phyloP scores from a whole-genome alignment of 495 filamentous ascomycete species.

The Aspergillus bertholletiae region DNA sequence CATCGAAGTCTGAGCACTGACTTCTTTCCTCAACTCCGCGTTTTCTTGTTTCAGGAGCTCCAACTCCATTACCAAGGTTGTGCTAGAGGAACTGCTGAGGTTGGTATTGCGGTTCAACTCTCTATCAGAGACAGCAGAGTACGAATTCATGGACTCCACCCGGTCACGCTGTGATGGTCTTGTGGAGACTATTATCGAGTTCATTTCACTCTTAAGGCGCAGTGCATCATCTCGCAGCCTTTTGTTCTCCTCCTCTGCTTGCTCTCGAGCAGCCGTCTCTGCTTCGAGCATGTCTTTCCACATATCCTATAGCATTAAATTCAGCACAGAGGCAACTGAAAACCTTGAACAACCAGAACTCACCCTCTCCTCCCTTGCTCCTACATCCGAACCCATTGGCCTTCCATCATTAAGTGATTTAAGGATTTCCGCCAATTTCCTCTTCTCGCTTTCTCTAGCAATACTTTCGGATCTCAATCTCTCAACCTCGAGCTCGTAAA shows the following conservation, averaged over 20 bases:
- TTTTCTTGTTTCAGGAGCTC: conserved; percentile 88
- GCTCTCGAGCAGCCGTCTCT: conserved; percentile 84
- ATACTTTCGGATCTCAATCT: conserved; percentile 72
- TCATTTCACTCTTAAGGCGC: conserved; percentile 65
- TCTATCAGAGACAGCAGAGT: conserved; percentile 57
- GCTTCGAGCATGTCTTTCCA: conserved; percentile 95
- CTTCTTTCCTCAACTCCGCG: conserved; percentile 83
- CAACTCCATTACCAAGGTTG: conserved; percentile 66
- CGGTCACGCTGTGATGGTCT: conserved; percentile 51
- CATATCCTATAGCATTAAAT: conserved; percentile 54
- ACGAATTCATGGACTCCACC: conserved; percentile 54
- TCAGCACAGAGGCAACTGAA: conserved; percentile 1
- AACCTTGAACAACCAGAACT: conserved; percentile 17
- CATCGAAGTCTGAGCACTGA: conserved; percentile 96
- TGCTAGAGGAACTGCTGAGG: conserved; percentile 51
- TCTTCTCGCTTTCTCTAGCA: conserved; percentile 73
- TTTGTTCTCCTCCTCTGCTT: conserved; percentile 83
- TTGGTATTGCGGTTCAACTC: conserved; percentile 54
- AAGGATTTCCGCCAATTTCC: conserved; percentile 74
- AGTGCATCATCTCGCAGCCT: conserved; percentile 81
- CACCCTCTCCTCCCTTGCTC: conserved; percentile 77
- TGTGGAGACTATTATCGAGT: conserved; percentile 17
- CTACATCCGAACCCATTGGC: conserved; percentile 60
- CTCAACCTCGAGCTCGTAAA: conserved; percentile 79
- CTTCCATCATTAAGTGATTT: conserved; percentile 65